These are phyloP conservation scores for Aspergillus spinulosporus DNA, from an alignment of 2,329 filamentous ascomycete species.

Conservation along the genomic window DNA sequence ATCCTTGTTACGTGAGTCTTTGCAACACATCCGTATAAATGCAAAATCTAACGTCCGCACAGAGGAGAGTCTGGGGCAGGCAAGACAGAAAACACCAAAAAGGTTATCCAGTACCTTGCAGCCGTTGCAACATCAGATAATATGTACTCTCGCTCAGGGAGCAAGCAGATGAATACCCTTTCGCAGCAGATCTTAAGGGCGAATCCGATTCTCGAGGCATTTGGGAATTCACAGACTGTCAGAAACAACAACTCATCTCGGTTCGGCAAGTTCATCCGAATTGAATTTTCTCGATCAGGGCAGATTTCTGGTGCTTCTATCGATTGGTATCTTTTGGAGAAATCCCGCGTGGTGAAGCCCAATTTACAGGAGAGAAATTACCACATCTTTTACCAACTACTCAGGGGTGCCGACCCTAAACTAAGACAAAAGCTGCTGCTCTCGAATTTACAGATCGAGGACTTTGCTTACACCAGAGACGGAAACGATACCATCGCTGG, in stretches of 20 bases:
- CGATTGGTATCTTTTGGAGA: slow-evolving; percentile 97
- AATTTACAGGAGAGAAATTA: slow-evolving; percentile 91
- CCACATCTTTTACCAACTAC: slow-evolving; percentile 93
- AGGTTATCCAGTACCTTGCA: slow-evolving; percentile 97
- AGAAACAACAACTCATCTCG: slow-evolving; percentile 98
- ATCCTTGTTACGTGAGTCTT: slow-evolving; percentile 80
- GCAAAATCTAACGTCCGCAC: slow-evolving; percentile 1
- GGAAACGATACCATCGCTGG: slow-evolving; percentile 91
- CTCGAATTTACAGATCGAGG: slow-evolving; percentile 71
- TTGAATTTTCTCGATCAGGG: slow-evolving; percentile 84
- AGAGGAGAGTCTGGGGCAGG: slow-evolving; percentile 92
- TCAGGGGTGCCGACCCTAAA: slow-evolving; percentile 74
- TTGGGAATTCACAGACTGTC: slow-evolving; percentile 96
- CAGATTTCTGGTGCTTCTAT: slow-evolving; percentile 96
- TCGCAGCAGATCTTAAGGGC: slow-evolving; percentile 95
- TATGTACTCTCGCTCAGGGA: slow-evolving; percentile 59
- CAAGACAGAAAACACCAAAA: slow-evolving; percentile 99
- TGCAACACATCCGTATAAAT: background rate
- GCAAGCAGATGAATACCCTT: slow-evolving; percentile 73
- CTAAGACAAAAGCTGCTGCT: slow-evolving; percentile 78
- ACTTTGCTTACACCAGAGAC: slow-evolving; percentile 88
- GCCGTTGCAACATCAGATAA: slow-evolving; percentile 87
- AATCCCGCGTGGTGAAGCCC: slow-evolving; percentile 91
- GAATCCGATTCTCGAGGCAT: slow-evolving; percentile 96
- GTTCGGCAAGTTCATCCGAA: slow-evolving; percentile 98